Base-by-base conservation (phyloP, 2,329 filamentous ascomycete genomes). In the Talaromyces atroroseus region DNA sequence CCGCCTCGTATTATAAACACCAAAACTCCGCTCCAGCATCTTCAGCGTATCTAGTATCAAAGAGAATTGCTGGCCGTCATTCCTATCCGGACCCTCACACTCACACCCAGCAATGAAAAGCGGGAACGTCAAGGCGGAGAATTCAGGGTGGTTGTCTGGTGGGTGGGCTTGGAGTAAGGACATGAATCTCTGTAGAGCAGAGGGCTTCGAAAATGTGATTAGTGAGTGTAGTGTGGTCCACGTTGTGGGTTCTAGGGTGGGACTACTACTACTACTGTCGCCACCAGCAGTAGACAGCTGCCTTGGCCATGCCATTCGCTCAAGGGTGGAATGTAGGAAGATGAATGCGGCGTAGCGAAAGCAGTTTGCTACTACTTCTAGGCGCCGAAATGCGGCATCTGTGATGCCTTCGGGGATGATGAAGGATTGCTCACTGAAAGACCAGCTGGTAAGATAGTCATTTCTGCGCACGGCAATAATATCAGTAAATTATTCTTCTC, bases 271-370 rank as follows among this genome's bases (percentile, higher is more conserved):
- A 7, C 18, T 44, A 18, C 11, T n/a, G 8, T 3, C 23, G 8
- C n/a, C 20, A 20, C 5, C 20, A 20, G 18, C 10, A n/a, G 4
- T 21, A 44, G 40, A 21, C 38, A 21, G 18, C 5, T 42, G n/a
- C 2, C 20, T 45, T 45, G 34, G 29, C 45, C 48, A 47, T 42
- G 50, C 53, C 61, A 71, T 68, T 32, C 60, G 60, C 32, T 70
- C 64, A 10, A 73, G 60, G n/a, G 62, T 68, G 2, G 71, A 72
- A 56, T 73, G 68, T 10, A 73, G 63, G 29, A 71, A 71, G 49
- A 71, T 63, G 46, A 70, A 72, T 24, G 66, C 66, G 18, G 69
- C 70, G 18, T 73, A 67, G 56, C 69, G 70, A 58, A 70, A 73
- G 59, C 67, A 71, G 55, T 72, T 65, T 10, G 70, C 71, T 23